Percentiles rank a stretch among this genome's conserved stretches.
Evolutionary conservation across 768 basidiomycete genomes (phyloP).

Genomic region (Nevesoporus exiguus): DNA sequence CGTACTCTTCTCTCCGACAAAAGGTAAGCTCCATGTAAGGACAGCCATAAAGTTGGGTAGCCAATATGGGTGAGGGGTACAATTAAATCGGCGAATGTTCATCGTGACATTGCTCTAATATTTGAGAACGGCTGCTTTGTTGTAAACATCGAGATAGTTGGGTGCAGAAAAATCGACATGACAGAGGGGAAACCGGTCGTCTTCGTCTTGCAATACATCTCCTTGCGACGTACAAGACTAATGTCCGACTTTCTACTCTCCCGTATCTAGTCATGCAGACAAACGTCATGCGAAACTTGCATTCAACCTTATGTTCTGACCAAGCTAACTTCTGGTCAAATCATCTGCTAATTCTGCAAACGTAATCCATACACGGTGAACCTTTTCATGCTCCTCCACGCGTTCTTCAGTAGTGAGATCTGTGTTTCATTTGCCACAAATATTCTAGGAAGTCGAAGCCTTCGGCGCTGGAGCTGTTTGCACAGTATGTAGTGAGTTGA

Average conservation of each 20-base stretch:
- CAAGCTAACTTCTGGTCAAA: conserved; percentile 5
- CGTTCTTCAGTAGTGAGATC: no score
- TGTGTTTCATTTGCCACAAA: no score
- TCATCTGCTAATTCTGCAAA: no score
- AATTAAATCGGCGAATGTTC: conserved; percentile 86
- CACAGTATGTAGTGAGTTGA: no score
- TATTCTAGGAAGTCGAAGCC: no score
- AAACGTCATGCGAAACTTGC: background rate
- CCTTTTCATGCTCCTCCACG: no score
- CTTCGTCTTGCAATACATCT: conserved; percentile 94
- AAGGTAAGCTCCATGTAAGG: conserved; percentile 97
- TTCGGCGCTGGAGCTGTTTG: no score
- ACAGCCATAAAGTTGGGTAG: conserved; percentile 98
- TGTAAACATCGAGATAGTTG: conserved; percentile 97
- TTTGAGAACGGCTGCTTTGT: conserved; percentile 95
- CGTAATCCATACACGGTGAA: no score
- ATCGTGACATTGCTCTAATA: conserved; percentile 98
- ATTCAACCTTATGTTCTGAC: conserved; percentile 5
- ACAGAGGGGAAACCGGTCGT: conserved; percentile 95
- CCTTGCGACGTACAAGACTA: no score
- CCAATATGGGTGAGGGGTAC: conserved; percentile 86
- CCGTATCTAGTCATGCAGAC: background rate
- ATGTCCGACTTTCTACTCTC: no score
- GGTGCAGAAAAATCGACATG: conserved; percentile 99
- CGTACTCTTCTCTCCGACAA: conserved; percentile 96